Evolutionary conservation across 169 alveolate species (phyloP), one percentile per base, ranked within the genome.

Genomic region (Eimeria falciformis): DNA sequence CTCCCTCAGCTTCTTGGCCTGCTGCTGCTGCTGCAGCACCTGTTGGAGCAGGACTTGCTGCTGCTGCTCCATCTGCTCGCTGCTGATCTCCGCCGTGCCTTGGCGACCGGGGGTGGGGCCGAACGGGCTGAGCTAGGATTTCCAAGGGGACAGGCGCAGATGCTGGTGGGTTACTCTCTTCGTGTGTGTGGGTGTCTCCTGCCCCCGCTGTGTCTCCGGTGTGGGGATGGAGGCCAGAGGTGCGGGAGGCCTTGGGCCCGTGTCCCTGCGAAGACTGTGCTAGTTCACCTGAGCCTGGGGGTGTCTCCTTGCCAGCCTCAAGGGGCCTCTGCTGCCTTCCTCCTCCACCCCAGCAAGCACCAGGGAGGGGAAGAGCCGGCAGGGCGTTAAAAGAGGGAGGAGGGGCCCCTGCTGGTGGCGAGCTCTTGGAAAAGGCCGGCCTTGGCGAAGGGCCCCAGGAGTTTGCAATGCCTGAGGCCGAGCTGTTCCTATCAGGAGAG

Each of bases 211-310:
- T 25, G 18, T 62, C 75, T n/a, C 75, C 73, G 14, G 68, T 33
- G 89, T 79, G 89, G 3, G n/a, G 65, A 1, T 55, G 89, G 53
- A 14, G 73, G 75, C 6, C 89, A 79, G 65, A 53, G 23, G 53
- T 14, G 58, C 69, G 75, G 53, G 73, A 62, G 55, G 89, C 71
- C 29, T 50, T 47, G 89, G 89, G 89, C 17, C 89, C 75, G n/a
- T 29, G 69, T 21, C 65, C 3, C 65, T 53, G 17, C 17, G 65
- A 53, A 21, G 65, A 2, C 40, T 33, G 40, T 33, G 40, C 40
- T 33, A 33, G 40, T 33, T 33, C 40, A 5, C 69, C 46, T 37
- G n/a, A n/a, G n/a, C 68, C 45, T 25, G 5, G 18, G 11, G 86
- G 62, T 43, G 65, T 25, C 43, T 43, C 68, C 27, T 12, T 66